phyloP scores from a whole-genome alignment of 2,329 filamentous ascomycete genomes.

The Xylariales sp. region DNA sequence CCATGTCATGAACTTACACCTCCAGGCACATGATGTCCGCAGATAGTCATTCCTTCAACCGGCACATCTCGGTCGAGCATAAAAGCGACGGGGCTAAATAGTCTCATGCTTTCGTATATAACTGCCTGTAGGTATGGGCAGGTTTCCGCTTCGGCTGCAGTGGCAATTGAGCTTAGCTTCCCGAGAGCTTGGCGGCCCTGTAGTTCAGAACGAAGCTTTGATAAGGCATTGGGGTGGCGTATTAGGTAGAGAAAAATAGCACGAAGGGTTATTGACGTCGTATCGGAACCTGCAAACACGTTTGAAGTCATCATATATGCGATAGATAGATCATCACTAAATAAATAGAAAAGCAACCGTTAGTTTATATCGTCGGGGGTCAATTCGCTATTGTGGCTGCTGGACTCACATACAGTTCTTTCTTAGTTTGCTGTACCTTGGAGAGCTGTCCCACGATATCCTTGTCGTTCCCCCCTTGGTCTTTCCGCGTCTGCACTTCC shows the following conservation, averaged over 20 bases:
- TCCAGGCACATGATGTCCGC: slow-evolving; percentile 26
- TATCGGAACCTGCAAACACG: slow-evolving; percentile 39
- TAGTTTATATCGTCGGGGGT: neutral
- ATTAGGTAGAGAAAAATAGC: slow-evolving; percentile 33
- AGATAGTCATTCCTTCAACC: slow-evolving; percentile 32
- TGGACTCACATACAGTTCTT: slow-evolving; percentile 24
- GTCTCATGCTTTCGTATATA: slow-evolving; percentile 31
- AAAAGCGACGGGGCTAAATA: slow-evolving; percentile 18
- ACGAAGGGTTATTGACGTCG: slow-evolving; percentile 32
- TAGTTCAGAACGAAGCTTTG: slow-evolving; percentile 29
- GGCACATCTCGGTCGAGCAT: slow-evolving; percentile 33
- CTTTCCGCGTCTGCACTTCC: slow-evolving; percentile 29
- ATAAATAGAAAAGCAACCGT: neutral
- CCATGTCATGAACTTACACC: slow-evolving; percentile 29
- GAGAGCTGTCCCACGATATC: slow-evolving; percentile 37
- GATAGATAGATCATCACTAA: slow-evolving; percentile 31
- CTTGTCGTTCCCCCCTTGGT: slow-evolving; percentile 22
- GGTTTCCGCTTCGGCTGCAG: slow-evolving; percentile 17
- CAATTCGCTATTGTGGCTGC: neutral
- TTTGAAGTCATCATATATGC: slow-evolving; percentile 39
- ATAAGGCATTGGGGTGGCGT: slow-evolving; percentile 12
- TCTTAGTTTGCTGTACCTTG: slow-evolving; percentile 24
- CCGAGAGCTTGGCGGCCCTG: slow-evolving; percentile 5
- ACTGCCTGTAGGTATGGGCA: slow-evolving; percentile 34
- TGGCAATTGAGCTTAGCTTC: slow-evolving; percentile 19